A percentile compares a stretch with the other conserved stretches of the same genome.
Evolutionary conservation across 2,329 filamentous ascomycete genomes (phyloP).

Genomic region (Paraphaeosphaeria sporulosa): DNA sequence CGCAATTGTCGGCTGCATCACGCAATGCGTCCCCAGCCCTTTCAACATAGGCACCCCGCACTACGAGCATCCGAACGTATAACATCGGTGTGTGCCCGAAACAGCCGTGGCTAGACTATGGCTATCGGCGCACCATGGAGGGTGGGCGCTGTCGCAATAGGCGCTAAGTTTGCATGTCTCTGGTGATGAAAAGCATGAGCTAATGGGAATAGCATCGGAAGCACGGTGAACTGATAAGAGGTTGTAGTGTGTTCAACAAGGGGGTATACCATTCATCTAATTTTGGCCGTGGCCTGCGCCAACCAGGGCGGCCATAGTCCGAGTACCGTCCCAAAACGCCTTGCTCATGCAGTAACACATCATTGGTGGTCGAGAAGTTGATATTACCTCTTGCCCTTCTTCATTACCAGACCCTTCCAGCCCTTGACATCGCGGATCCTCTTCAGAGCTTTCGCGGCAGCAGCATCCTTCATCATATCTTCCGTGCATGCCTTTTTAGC

Average conservation of each 20-base stretch:
- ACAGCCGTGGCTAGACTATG: background rate
- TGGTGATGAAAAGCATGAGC: background rate
- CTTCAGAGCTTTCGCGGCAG: constrained; percentile 40
- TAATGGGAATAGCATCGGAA: background rate
- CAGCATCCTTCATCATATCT: constrained; percentile 38
- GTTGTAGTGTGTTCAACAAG: background rate
- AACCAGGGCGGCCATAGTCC: background rate
- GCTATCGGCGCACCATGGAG: background rate
- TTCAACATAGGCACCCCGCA: background rate
- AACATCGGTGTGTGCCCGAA: background rate
- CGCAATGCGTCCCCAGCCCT: constrained; percentile 9
- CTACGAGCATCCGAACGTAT: constrained; percentile 1
- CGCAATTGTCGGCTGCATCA: constrained; percentile 13
- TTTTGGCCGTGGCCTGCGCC: constrained; percentile 8
- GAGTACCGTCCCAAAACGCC: constrained; percentile 8
- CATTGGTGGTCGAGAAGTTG: background rate
- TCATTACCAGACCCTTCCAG: constrained; percentile 47
- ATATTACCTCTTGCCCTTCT: constrained; percentile 44
- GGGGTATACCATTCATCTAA: constrained; percentile 19
- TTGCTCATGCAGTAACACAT: constrained; percentile 10
- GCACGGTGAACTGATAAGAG: background rate
- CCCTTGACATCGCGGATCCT: constrained; percentile 46
- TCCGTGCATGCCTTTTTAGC: constrained; percentile 45
- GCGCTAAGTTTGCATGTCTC: constrained; percentile 6
- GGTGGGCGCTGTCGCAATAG: background rate